These are phyloP conservation scores for Morella rubra DNA, from an alignment of 306 rosid genomes.

Conservation along the genomic window DNA sequence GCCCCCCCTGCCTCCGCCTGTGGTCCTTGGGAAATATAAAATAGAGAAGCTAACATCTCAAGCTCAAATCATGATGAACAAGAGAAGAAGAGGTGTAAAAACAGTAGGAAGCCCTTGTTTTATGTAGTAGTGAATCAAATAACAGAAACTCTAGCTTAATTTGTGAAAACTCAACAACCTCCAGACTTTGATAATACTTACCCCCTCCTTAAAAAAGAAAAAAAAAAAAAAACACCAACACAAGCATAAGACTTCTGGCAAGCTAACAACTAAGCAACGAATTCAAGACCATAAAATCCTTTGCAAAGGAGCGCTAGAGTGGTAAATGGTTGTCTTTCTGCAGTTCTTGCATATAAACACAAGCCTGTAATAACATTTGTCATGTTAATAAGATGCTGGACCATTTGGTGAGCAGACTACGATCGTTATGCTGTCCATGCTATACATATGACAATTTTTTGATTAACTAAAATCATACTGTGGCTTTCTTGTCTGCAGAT, in stretches of 20 bases:
- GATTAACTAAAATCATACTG: neutral
- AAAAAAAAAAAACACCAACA: neutral
- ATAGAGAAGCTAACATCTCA: neutral
- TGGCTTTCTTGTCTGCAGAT: slow-evolving; percentile 49
- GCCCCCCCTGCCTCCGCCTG: too few relatives aligned
- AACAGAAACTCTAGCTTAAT: neutral
- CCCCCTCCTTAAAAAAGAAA: too few relatives aligned
- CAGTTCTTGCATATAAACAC: neutral
- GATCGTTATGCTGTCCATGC: neutral
- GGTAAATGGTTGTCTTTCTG: neutral
- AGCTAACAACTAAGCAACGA: neutral
- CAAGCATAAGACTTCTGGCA: neutral
- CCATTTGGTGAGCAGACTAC: neutral
- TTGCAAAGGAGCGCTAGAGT: neutral
- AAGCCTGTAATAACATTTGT: neutral
- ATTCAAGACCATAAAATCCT: neutral
- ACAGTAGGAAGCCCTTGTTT: neutral
- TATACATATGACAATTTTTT: neutral
- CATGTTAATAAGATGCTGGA: neutral
- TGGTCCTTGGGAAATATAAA: neutral
- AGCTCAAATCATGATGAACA: neutral
- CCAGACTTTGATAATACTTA: neutral
- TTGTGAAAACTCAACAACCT: neutral
- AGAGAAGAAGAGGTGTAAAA: neutral
- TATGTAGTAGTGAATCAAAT: neutral